Conservation (phyloP, 768 basidiomycete genomes). For the Tulasnella sp. region DNA sequence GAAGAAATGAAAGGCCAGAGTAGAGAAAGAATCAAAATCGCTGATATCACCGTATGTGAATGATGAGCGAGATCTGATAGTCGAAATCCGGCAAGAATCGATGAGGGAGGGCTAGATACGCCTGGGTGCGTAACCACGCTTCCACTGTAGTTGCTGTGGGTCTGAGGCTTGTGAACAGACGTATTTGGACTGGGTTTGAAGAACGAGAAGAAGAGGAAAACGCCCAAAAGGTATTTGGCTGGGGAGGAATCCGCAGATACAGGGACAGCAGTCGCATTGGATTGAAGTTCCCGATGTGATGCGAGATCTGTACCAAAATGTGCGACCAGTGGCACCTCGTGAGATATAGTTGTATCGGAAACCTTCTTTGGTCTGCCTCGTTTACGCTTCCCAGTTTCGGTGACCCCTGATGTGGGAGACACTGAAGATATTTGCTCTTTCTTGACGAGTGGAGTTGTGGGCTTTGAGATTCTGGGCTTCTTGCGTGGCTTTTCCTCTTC, state of each 20-base stretch:
- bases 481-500: slow-evolving; percentile 47
- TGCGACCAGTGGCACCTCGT: slow-evolving; percentile 23
- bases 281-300: background rate
- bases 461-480: slow-evolving; percentile 38
- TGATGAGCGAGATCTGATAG: background rate
- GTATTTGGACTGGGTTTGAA: slow-evolving; percentile 57
- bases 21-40: background rate
- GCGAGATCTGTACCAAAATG: slow-evolving; percentile 12
- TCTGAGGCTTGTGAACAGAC: background rate
- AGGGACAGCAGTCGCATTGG: slow-evolving; percentile 4
- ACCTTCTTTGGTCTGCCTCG: slow-evolving; percentile 71
- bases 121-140: background rate
- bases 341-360: no score
- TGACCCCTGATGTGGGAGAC: slow-evolving; percentile 24
- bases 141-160: background rate
- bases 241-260: slow-evolving; percentile 18
- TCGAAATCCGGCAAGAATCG: background rate
- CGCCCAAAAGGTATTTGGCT: slow-evolving; percentile 61
- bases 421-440: slow-evolving; percentile 34
- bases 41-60: background rate
- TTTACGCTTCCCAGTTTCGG: slow-evolving; percentile 59
- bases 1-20: background rate
- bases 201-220: slow-evolving; percentile 75
- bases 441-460: slow-evolving; percentile 32
- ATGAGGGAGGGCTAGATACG: background rate